These are phyloP conservation scores for Blastobotrys chiropterorum DNA, from an alignment of 805 yeast species.

Conservation along the genomic window DNA sequence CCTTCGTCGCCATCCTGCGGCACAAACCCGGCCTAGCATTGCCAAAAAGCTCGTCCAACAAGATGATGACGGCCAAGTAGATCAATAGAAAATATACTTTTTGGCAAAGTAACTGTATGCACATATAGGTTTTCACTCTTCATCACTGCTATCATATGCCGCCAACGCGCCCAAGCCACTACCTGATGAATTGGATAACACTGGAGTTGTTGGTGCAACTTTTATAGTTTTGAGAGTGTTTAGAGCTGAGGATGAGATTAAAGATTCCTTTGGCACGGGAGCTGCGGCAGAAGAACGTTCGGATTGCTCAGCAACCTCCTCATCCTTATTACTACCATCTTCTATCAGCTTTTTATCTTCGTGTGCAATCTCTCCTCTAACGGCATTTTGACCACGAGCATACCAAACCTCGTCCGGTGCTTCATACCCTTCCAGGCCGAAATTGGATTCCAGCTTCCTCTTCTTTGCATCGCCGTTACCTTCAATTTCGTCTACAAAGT, in stretches of 20 bases:
- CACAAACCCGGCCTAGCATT: constrained; percentile 5
- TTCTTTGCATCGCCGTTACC: constrained; percentile 18
- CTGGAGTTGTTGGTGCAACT: neutral
- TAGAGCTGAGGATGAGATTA: neutral
- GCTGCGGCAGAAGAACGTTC: neutral
- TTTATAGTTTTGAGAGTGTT: neutral
- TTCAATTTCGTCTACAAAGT: constrained; percentile 34
- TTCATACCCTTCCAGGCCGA: constrained; percentile 24
- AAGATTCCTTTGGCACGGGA: too few relatives aligned
- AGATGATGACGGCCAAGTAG: neutral
- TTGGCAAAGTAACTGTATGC: too few relatives aligned
- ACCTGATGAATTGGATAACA: neutral
- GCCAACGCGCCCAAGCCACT: neutral
- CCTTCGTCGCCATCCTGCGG: constrained; percentile 23
- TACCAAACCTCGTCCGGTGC: constrained; percentile 25
- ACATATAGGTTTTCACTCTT: constrained; percentile 2
- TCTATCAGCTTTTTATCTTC: neutral
- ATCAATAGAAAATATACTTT: too few relatives aligned
- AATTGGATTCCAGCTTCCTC: constrained; percentile 12
- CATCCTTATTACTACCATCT: too few relatives aligned
- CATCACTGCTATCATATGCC: constrained; percentile 6
- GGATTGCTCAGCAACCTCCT: too few relatives aligned
- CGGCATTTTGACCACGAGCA: constrained; percentile 3
- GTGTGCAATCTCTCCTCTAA: constrained; percentile 2
- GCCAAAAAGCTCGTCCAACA: neutral